A percentile compares a stretch with the other conserved stretches of the same genome.
phyloP scores from a whole-genome alignment of 1,139 yeast species.

The Ogataea hybrid region DNA sequence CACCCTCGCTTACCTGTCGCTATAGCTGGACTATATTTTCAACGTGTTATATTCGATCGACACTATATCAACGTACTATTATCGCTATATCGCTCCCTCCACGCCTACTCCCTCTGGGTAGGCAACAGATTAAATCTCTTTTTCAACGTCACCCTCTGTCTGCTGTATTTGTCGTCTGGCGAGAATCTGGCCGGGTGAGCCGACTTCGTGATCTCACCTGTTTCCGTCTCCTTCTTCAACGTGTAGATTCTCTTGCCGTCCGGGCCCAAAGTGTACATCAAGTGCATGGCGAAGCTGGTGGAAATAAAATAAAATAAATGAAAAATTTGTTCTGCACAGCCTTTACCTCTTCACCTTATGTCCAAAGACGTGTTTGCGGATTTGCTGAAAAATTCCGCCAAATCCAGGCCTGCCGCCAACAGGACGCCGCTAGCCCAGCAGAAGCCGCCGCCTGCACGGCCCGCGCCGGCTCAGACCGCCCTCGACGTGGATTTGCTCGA shows the following conservation, averaged over 20 bases:
- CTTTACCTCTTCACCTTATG: constrained; percentile 13
- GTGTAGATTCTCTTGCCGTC: constrained; percentile 98
- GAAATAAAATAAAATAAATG: constrained; percentile 5
- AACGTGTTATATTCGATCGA: background rate
- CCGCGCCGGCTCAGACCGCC: constrained; percentile 14
- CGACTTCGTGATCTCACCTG: constrained; percentile 94
- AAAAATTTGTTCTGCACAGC: constrained; percentile 12
- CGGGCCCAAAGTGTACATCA: constrained; percentile 93
- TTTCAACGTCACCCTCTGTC: constrained; percentile 98
- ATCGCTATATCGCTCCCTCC: background rate
- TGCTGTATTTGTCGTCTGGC: constrained; percentile 98
- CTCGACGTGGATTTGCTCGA: constrained; percentile 30
- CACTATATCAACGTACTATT: background rate
- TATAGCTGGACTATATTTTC: too few species aligned
- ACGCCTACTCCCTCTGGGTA: constrained; percentile 51
- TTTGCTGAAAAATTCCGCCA: constrained; percentile 33
- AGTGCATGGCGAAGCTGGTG: constrained; percentile 61
- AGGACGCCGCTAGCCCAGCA: constrained; percentile 33
- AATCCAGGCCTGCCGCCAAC: constrained; percentile 26
- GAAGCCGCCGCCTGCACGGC: constrained; percentile 21
- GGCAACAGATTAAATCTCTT: constrained; percentile 91
- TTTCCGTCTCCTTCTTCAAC: constrained; percentile 72
- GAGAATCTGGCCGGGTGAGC: constrained; percentile 99
- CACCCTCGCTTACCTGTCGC: background rate
- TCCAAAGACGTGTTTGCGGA: constrained; percentile 45